These are phyloP conservation scores for Piromyces sp. DNA, from an alignment of 192 early-diverging fungal genomes.

Conservation along the genomic window DNA sequence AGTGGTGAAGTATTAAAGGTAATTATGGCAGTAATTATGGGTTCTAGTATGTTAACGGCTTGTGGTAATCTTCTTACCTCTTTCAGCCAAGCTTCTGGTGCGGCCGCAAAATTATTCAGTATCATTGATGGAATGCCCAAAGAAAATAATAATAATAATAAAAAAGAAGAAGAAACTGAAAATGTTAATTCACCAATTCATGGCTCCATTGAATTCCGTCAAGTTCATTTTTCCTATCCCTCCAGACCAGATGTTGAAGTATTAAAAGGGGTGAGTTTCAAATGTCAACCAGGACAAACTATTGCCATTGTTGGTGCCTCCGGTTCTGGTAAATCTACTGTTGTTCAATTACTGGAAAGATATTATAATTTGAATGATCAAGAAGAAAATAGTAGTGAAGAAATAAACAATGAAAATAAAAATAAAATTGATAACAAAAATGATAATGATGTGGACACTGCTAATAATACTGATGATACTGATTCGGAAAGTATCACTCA, in stretches of 20 bases:
- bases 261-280: constrained; percentile 39
- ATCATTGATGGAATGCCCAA: constrained; percentile 65
- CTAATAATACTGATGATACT: no score
- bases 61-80: constrained; percentile 50
- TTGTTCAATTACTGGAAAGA: constrained; percentile 62
- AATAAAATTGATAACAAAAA: no score
- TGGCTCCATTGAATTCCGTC: constrained; percentile 56
- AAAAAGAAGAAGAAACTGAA: constrained; percentile 7
- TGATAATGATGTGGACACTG: no score
- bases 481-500: no score
- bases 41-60: constrained; percentile 28
- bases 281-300: constrained; percentile 50
- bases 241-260: constrained; percentile 63
- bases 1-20: constrained; percentile 50
- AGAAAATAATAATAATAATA: no score
- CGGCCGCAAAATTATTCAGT: constrained; percentile 59
- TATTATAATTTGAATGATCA: no score
- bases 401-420: no score
- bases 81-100: constrained; percentile 59
- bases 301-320: constrained; percentile 78
- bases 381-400: no score
- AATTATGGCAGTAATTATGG: constrained; percentile 79
- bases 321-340: constrained; percentile 78
- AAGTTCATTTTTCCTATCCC: constrained; percentile 71
- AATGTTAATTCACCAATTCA: no score